Evolutionary conservation across 805 yeast species (phyloP).

Genomic region (Yamadazyma sp.): DNA sequence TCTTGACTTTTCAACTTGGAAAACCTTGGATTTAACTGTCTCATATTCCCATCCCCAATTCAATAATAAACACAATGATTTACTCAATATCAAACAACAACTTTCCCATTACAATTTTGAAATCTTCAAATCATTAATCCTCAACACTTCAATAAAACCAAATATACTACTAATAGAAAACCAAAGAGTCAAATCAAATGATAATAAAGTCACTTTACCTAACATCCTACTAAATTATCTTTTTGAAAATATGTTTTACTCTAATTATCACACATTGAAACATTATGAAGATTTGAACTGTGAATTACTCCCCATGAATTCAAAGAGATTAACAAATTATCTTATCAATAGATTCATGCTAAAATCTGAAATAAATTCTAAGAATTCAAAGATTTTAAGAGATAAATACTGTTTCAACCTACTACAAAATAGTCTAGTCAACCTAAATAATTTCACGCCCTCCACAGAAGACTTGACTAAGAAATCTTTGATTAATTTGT

Average conservation of each 20-base stretch:
- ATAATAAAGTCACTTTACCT: constrained; percentile 34
- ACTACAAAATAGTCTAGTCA: neutral
- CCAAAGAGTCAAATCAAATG: constrained; percentile 37
- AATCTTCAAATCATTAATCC: constrained; percentile 20
- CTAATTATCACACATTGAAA: constrained; percentile 22
- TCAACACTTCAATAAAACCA: constrained; percentile 1
- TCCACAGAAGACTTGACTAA: neutral
- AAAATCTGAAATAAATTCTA: constrained; percentile 12
- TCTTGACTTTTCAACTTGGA: constrained; percentile 12
- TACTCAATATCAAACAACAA: constrained; percentile 4
- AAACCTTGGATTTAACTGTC: constrained; percentile 13
- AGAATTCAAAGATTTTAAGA: constrained; percentile 11
- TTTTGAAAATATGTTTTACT: constrained; percentile 35
- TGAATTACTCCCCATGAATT: constrained; percentile 32
- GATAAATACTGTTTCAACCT: constrained; percentile 4
- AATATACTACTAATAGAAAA: constrained; percentile 33
- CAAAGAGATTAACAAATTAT: constrained; percentile 35
- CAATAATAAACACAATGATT: constrained; percentile 5
- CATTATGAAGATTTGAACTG: constrained; percentile 10
- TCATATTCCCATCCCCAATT: constrained; percentile 6
- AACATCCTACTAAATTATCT: constrained; percentile 35
- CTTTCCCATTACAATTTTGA: constrained; percentile 13
- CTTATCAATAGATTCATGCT: constrained; percentile 35
- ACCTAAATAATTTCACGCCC: neutral
- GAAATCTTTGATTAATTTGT: constrained; percentile 2